Evolutionary conservation across 116 monocot genomes (phyloP), one percentile per base, ranked within the genome.

Genomic region (Trichopus zeylanicus): DNA sequence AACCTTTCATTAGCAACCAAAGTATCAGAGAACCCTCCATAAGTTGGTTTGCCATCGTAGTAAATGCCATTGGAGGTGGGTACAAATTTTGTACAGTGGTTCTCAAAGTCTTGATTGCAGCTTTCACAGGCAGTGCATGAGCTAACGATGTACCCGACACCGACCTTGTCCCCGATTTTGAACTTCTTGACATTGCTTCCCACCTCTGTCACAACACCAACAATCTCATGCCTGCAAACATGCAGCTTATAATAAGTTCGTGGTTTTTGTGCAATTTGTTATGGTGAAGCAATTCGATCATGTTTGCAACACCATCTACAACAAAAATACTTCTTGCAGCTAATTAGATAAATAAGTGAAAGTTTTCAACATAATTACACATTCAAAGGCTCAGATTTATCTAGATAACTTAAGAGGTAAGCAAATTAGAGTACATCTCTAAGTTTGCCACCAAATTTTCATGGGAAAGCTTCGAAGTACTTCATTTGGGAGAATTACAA

Each of bases 151-250:
- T 6, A 52, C 2, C 67, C 68, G 5, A 75, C 59, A 3, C 68
- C 75, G 0, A 53, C 63, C 22, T 58, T 49, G 31, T 75, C 75
- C 1, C 75, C 68, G 5, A 53, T 35, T 19, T 59, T 63, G 68
- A 75, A 63, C 46, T 39, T 63, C 19, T 52, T 1, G 5, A 68
- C 63, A 3, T 57, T 46, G 5, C 8, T 0, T 3, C 75, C 74
- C 0, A 68, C 62, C 18, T 63, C 63, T 7, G 56, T 68, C 19
- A 75, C 63, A 29, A 68, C 15, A 4, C 68, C 75, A 0, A 59
- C 62, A 12, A 75, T 68, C 31, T 75, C 75, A 52, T 75, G 75
- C 58, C 75, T 75, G 29, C 35, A 30, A 26, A 18, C 48, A 57
- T 11, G 6, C 4, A 31, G 31, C 8, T 20, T 7, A 56, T 30